Base-by-base conservation (phyloP, 345 rosid genomes). In the Reutealis trisperma region DNA sequence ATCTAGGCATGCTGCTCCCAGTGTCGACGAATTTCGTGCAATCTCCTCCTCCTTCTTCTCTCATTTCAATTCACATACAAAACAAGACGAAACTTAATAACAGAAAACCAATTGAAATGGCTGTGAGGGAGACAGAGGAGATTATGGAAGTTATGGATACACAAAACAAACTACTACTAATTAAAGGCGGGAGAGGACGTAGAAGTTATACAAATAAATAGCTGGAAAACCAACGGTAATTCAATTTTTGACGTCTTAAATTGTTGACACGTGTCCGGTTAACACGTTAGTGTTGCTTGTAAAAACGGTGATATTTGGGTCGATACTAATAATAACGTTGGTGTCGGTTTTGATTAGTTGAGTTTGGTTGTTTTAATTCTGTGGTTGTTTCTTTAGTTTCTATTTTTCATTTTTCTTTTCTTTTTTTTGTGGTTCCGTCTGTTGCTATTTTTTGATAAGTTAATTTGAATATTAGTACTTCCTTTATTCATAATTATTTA, bases 231-330 rank as follows among this genome's bases (percentile, higher is more conserved):
- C 22, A 75, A 72, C 75, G 75, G 80, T 22, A 30, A 47, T 21
- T 27, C 30, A 61, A 63, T 8, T 32, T 25, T 41, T 25, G 13
- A 22, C 18, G 6, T 59, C n/a, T 66, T 9, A 12, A 72, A 75
- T 72, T 27, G 41, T 6, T 4, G 84, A 86, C 86, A 80, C 75
- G 82, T 85, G 85, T 73, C 10, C 24, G 25, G 45, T 22, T 44
- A 7, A 22, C 44, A 41, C 51, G 66, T 34, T n/a, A 66, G 37
- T 47, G 16, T 68, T 68, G 24, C 71, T 24, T 49, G 52, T 60
- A 25, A 32, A 62, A 41, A 51, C 19, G 22, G 66, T 9, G 70
- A 37, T 37, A 37, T 37, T 37, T 37, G 41, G 37, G 5, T 37
- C 41, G 41, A 55, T 68, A 37, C 77, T 73, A 65, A 51, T 72